A percentile compares a stretch with the other conserved stretches of the same genome.
phyloP scores from a whole-genome alignment of 768 basidiomycete species.

The Termitomyces sp. region DNA sequence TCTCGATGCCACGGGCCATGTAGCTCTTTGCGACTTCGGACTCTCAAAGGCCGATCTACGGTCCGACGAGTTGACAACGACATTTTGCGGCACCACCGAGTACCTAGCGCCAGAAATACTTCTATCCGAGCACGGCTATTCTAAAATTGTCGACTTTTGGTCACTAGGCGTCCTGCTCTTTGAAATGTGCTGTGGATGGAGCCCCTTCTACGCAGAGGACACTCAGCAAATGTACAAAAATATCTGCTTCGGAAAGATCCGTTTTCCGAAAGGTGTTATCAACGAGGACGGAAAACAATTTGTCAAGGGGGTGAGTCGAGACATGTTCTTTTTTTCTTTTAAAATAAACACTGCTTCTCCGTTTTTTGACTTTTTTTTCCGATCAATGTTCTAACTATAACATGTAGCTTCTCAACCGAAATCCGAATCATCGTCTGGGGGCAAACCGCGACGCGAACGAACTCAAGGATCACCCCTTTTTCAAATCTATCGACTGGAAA shows the following conservation, averaged over 20 bases:
- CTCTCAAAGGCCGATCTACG: conserved; percentile 94
- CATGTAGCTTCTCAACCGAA: conserved; percentile 87
- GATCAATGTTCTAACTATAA: not conserved
- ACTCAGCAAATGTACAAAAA: conserved; percentile 99
- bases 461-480: conserved; percentile 95
- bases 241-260: conserved; percentile 97
- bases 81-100: conserved; percentile 98
- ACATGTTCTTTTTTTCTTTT: not conserved
- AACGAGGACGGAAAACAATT: conserved; percentile 98
- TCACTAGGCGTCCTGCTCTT: conserved; percentile 92
- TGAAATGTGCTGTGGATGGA: conserved; percentile 99
- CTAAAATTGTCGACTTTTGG: conserved; percentile 99
- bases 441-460: conserved; percentile 88
- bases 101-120: conserved; percentile 99
- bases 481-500: conserved; percentile 87
- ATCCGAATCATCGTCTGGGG: conserved; percentile 96
- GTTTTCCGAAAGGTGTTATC: conserved; percentile 96
- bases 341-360: not conserved
- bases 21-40: conserved; percentile 98
- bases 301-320: conserved; percentile 84
- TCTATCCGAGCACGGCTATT: conserved; percentile 96
- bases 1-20: conserved; percentile 95
- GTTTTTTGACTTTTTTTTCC: not conserved
- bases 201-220: conserved; percentile 98
- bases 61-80: conserved; percentile 94